These are phyloP conservation scores for Bremia lactucae DNA, from an alignment of 352 stramenopile genomes.

Conservation along the genomic window DNA sequence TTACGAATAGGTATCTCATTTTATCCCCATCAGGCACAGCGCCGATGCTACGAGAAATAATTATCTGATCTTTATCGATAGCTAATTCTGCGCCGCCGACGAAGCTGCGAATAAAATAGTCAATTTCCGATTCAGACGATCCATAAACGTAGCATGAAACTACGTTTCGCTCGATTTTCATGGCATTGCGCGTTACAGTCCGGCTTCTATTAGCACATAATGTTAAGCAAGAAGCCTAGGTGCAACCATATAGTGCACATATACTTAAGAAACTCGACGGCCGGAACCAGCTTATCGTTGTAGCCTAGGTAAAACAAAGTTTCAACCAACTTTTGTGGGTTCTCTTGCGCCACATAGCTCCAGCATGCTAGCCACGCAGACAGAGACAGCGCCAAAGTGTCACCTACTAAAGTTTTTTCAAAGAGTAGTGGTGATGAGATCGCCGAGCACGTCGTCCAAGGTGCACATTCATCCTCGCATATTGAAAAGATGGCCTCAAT, in stretches of 20 bases:
- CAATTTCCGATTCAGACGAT: slow-evolving; percentile 33
- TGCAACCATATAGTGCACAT: slow-evolving; percentile 2
- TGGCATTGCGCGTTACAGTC: slow-evolving; percentile 41
- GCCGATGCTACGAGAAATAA: slow-evolving; percentile 43
- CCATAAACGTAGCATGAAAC: slow-evolving; percentile 66
- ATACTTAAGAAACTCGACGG: slow-evolving; percentile 57
- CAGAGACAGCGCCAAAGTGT: slow-evolving; percentile 39
- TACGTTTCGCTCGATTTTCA: slow-evolving; percentile 53
- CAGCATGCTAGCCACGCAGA: slow-evolving; percentile 59
- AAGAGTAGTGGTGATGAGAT: slow-evolving; percentile 47
- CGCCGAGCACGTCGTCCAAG: slow-evolving; percentile 57
- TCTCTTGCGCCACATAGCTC: slow-evolving; percentile 66
- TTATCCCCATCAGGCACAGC: slow-evolving; percentile 42
- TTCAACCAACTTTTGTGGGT: slow-evolving; percentile 61
- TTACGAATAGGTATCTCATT: slow-evolving; percentile 58
- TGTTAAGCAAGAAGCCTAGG: not conserved
- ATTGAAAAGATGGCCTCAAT: slow-evolving; percentile 79
- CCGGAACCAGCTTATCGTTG: slow-evolving; percentile 55
- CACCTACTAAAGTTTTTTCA: slow-evolving; percentile 40
- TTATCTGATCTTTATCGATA: slow-evolving; percentile 19
- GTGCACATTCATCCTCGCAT: slow-evolving; percentile 51
- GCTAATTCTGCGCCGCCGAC: slow-evolving; percentile 26
- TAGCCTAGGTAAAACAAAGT: slow-evolving; percentile 79
- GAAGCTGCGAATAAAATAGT: slow-evolving; percentile 40
- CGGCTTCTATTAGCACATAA: slow-evolving; percentile 30